phyloP scores from a whole-genome alignment of 139 green algal species.

The Pseudopediastrum boryanum region DNA sequence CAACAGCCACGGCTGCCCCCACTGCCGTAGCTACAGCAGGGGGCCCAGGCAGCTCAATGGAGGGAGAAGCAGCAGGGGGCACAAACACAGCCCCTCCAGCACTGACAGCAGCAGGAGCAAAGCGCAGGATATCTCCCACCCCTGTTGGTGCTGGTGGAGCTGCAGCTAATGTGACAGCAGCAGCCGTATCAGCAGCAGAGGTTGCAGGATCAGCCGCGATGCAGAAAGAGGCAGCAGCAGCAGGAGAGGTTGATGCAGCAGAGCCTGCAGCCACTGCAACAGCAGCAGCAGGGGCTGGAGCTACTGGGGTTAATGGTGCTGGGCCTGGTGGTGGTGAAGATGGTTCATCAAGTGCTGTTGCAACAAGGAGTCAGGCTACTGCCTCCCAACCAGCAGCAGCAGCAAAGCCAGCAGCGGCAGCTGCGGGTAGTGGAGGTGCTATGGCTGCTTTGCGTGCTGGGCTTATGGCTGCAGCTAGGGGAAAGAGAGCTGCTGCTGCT shows the following conservation, averaged over 20 bases:
- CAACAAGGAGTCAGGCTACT: neutral
- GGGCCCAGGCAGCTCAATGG: neutral
- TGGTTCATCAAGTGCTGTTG: neutral
- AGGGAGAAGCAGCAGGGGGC: neutral
- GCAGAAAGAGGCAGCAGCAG: too few relatives aligned
- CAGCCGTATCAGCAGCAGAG: slow-evolving; percentile 8
- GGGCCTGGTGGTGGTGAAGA: neutral
- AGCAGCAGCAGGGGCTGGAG: slow-evolving; percentile 24
- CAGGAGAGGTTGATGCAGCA: slow-evolving; percentile 7
- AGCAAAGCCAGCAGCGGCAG: too few relatives aligned
- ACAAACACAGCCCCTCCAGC: neutral
- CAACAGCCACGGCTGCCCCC: slow-evolving; percentile 4
- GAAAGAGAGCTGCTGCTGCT: too few relatives aligned
- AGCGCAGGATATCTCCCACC: neutral
- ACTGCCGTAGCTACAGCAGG: neutral
- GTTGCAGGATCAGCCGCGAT: neutral
- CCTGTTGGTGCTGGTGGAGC: neutral
- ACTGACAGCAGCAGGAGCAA: neutral
- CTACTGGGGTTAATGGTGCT: neutral
- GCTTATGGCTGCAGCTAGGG: too few relatives aligned
- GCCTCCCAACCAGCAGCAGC: too few relatives aligned
- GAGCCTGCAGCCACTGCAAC: slow-evolving; percentile 10
- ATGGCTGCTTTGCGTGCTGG: too few relatives aligned
- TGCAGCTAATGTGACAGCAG: neutral
- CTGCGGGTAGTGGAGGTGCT: too few relatives aligned